Evolutionary conservation across 2,329 filamentous ascomycete genomes (phyloP).

Genomic region (Penicillium sp.): DNA sequence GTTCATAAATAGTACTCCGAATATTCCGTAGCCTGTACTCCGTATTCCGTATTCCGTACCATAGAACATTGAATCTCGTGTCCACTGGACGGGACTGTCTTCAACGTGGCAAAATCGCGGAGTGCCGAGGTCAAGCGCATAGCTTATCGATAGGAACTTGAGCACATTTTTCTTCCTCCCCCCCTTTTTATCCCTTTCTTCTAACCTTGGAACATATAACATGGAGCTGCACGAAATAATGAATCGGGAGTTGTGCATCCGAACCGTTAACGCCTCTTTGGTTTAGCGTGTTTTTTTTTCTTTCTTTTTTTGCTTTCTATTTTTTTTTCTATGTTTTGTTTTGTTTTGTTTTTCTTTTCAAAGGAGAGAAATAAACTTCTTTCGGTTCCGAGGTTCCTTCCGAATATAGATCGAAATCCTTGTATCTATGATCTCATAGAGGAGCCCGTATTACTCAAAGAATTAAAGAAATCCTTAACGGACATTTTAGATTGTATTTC

Average conservation of each 20-base stretch:
- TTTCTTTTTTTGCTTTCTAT: not conserved
- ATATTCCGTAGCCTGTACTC: no score
- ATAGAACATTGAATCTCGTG: not conserved
- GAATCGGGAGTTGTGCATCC: constrained; percentile 5
- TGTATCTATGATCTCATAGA: not conserved
- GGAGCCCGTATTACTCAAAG: no score
- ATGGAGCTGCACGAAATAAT: constrained; percentile 19
- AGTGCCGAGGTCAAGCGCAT: constrained; percentile 9
- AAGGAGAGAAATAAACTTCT: not conserved
- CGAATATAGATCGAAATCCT: not conserved
- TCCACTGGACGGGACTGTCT: constrained; percentile 10
- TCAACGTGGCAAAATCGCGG: constrained; percentile 25
- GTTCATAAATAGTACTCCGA: not conserved
- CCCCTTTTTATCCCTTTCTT: not conserved
- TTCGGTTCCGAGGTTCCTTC: not conserved
- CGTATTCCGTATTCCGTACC: not conserved
- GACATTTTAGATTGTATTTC: constrained; percentile 1
- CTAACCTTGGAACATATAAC: constrained; percentile 13
- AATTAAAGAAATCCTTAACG: not conserved
- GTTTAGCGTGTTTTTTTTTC: not conserved
- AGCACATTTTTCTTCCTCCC: not conserved
- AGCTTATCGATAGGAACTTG: not conserved
- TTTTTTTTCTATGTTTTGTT: not conserved
- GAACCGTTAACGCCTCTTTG: constrained; percentile 15
- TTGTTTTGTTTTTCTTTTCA: not conserved